Conservation (phyloP, 495 filamentous ascomycete genomes). For the Penicillium taxi region DNA sequence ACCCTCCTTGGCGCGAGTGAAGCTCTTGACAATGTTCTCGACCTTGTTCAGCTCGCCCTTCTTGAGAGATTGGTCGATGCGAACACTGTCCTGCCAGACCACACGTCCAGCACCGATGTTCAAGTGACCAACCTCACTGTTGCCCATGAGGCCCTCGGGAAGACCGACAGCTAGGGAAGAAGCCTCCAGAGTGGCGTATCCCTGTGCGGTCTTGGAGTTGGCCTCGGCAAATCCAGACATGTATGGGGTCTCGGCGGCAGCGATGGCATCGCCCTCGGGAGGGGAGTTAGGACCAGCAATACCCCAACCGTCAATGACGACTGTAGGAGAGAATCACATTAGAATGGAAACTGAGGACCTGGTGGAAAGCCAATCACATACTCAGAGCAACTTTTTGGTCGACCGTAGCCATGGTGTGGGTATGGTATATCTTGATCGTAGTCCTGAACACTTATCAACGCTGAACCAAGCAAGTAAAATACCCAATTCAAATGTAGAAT, state of each 20-base stretch:
- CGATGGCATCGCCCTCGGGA: conserved; percentile 86
- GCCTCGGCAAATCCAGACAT: conserved; percentile 69
- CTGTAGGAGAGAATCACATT: conserved; percentile 37
- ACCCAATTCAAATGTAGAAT: background rate
- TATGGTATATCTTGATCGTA: conserved; percentile 10
- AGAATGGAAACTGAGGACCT: conserved; percentile 11
- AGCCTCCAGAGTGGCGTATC: conserved; percentile 83
- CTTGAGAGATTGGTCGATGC: conserved; percentile 93
- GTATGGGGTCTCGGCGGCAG: conserved; percentile 79
- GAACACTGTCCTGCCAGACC: conserved; percentile 98
- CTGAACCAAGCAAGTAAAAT: conserved; percentile 3
- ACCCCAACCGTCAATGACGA: conserved; percentile 99
- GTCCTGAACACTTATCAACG: conserved; percentile 20
- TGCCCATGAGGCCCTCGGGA: conserved; percentile 96
- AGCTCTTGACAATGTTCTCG: conserved; percentile 65
- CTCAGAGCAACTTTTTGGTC: conserved; percentile 91
- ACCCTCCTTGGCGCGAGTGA: conserved; percentile 74
- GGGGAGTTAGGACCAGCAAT: conserved; percentile 70
- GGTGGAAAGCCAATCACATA: conserved; percentile 41
- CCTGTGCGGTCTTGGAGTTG: conserved; percentile 60
- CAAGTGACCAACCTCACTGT: conserved; percentile 95
- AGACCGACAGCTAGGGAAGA: conserved; percentile 93
- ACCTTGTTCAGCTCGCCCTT: conserved; percentile 73
- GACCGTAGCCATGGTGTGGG: conserved; percentile 60
- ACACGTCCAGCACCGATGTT: conserved; percentile 98